phyloP scores from a whole-genome alignment of 352 stramenopile species.

The Pythium inflatum region DNA sequence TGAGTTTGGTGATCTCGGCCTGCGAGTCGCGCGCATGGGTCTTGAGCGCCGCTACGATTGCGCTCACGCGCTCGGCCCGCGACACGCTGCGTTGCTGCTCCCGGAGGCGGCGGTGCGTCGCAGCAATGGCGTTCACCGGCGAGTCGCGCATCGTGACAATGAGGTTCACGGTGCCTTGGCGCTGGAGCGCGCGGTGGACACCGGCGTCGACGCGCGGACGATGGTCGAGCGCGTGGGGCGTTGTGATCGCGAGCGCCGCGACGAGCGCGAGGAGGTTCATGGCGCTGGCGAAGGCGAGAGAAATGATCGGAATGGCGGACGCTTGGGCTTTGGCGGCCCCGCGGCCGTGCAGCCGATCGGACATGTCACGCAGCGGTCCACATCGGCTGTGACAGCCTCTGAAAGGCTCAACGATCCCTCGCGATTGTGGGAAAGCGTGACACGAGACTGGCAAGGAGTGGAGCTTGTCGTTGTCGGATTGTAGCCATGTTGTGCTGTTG shows the following conservation, averaged over 20 bases:
- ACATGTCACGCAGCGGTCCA: too few relatives aligned
- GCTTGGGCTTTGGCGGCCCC: too few relatives aligned
- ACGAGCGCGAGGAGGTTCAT: not conserved
- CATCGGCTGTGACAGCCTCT: too few relatives aligned
- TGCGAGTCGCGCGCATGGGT: conserved; percentile 21
- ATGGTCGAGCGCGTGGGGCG: not conserved
- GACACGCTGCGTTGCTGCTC: not conserved
- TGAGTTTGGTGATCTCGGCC: conserved; percentile 7
- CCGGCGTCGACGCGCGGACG: not conserved
- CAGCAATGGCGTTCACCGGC: not conserved
- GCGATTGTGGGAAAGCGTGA: too few relatives aligned
- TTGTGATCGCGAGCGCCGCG: not conserved
- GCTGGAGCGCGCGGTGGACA: conserved; percentile 16
- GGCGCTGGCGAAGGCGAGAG: too few relatives aligned
- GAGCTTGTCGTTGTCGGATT: not conserved
- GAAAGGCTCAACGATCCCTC: too few relatives aligned
- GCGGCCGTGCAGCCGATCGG: too few relatives aligned
- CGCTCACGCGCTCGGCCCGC: conserved; percentile 12
- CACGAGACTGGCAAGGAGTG: too few relatives aligned
- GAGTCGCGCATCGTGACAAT: conserved; percentile 31
- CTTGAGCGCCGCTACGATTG: conserved; percentile 23
- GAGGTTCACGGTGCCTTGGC: conserved; percentile 27
- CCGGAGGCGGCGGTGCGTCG: not conserved
- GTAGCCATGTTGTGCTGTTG: not conserved
- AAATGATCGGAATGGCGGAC: too few relatives aligned